These are phyloP conservation scores for Fusarium oligoseptatum DNA, from an alignment of 2,329 filamentous ascomycete species.

Conservation along the genomic window DNA sequence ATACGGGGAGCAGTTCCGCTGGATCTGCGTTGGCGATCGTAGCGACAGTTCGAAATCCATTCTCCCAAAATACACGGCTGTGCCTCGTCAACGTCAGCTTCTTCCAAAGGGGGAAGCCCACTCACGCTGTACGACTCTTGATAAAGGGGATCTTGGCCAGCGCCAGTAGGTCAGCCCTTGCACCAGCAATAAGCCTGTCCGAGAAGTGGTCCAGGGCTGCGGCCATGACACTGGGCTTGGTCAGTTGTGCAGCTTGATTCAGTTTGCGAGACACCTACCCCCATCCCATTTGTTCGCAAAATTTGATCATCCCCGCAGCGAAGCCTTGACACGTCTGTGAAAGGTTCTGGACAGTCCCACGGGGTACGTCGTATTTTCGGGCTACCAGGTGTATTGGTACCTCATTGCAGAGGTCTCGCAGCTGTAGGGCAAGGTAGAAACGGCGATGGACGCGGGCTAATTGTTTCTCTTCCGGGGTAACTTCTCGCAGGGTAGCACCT, in stretches of 20 bases:
- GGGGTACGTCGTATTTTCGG: constrained; percentile 76
- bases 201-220: constrained; percentile 82
- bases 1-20: constrained; percentile 76
- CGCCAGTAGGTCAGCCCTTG: constrained; percentile 77
- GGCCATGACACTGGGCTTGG: constrained; percentile 69
- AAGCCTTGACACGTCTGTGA: constrained; percentile 84
- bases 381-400: constrained; percentile 78
- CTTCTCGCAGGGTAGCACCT: constrained; percentile 74
- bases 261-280: constrained; percentile 56
- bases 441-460: constrained; percentile 75
- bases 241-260: constrained; percentile 25
- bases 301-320: constrained; percentile 83
- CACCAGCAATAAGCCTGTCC: constrained; percentile 79
- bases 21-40: constrained; percentile 77
- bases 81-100: constrained; percentile 11
- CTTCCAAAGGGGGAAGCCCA: constrained; percentile 4
- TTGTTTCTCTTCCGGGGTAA: constrained; percentile 70
- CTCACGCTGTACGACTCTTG: constrained; percentile 80
- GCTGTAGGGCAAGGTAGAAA: constrained; percentile 81
- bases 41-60: constrained; percentile 77
- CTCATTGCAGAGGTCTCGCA: constrained; percentile 85
- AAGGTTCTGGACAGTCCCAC: constrained; percentile 78
- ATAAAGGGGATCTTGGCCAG: constrained; percentile 80
- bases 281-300: constrained; percentile 83
- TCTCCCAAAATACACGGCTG: constrained; percentile 77